A percentile compares a stretch with the other conserved stretches of the same genome.
phyloP scores from a whole-genome alignment of 345 rosid genomes.

The Aquilaria yunnanensis region DNA sequence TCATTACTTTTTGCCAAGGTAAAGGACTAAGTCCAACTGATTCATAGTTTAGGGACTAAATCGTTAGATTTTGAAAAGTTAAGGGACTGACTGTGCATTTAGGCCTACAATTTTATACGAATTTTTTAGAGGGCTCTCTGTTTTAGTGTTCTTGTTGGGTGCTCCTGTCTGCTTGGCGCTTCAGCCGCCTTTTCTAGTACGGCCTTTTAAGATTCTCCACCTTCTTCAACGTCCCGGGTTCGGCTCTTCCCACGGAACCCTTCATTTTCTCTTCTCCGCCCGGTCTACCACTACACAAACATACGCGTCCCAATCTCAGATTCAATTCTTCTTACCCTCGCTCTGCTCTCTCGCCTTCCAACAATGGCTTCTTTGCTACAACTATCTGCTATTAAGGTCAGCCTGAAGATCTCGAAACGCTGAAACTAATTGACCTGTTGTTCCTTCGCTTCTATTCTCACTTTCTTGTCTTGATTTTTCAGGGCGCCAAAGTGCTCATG shows the following conservation, averaged over 20 bases:
- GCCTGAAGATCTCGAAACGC: neutral
- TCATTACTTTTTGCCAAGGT: too few species aligned
- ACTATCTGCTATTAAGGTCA: conserved; percentile 53
- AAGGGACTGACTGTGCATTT: too few species aligned
- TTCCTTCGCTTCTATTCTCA: neutral
- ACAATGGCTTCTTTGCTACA: conserved; percentile 50
- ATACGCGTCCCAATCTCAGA: conserved; percentile 3
- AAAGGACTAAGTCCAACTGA: too few species aligned
- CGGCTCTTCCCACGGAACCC: conserved; percentile 19
- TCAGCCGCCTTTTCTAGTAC: conserved; percentile 3
- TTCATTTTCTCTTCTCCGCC: neutral
- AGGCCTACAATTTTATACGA: too few species aligned
- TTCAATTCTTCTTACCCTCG: conserved; percentile 12
- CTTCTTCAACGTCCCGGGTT: conserved; percentile 28
- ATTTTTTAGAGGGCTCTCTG: too few species aligned
- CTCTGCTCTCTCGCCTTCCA: conserved; percentile 6
- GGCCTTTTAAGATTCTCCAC: conserved; percentile 3
- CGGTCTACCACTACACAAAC: neutral
- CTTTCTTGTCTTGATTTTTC: conserved; percentile 5
- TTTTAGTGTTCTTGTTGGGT: neutral
- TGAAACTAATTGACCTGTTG: neutral
- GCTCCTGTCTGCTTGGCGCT: neutral
- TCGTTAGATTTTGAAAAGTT: too few species aligned
- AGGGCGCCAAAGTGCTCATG: conserved; percentile 97
- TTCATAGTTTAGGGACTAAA: too few species aligned